Conservation (phyloP, 2,329 filamentous ascomycete genomes). For the Xylariaceae sp. region DNA sequence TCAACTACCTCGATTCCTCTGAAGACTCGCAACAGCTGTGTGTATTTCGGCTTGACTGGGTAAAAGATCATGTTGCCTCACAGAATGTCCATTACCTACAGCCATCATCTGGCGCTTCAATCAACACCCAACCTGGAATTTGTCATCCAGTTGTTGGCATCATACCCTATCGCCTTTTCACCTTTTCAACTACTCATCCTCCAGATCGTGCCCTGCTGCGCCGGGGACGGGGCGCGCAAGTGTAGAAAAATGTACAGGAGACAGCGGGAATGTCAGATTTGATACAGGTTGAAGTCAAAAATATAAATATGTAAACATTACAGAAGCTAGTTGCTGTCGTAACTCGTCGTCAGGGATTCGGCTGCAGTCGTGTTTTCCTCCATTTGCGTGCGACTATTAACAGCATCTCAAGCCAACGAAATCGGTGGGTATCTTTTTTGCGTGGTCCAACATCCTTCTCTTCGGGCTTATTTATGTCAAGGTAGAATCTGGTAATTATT, state of each 20-base stretch:
- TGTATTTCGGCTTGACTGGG: neutral
- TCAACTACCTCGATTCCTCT: slow-evolving; percentile 15
- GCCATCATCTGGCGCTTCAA: slow-evolving; percentile 9
- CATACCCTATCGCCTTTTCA: slow-evolving; percentile 15
- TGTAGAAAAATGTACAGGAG: slow-evolving; percentile 31
- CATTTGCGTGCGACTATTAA: slow-evolving; percentile 15
- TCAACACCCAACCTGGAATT: slow-evolving; percentile 11
- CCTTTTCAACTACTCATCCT: slow-evolving; percentile 13
- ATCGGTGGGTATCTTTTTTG: slow-evolving; percentile 28
- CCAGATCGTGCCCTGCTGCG: slow-evolving; percentile 20
- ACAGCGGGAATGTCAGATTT: slow-evolving; percentile 24
- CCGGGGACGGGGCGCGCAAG: slow-evolving; percentile 30
- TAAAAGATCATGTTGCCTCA: slow-evolving; percentile 5
- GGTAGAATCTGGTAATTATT: slow-evolving; percentile 9
- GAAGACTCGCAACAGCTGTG: slow-evolving; percentile 3
- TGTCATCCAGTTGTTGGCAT: slow-evolving; percentile 11
- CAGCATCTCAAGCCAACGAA: slow-evolving; percentile 17
- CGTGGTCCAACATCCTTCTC: slow-evolving; percentile 15
- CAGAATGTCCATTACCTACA: slow-evolving; percentile 12
- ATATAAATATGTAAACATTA: slow-evolving; percentile 37
- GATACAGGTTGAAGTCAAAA: slow-evolving; percentile 25
- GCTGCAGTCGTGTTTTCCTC: slow-evolving; percentile 18
- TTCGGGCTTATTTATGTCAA: slow-evolving; percentile 2
- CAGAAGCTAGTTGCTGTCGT: slow-evolving; percentile 17
- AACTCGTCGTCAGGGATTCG: slow-evolving; percentile 14